Evolutionary conservation across 2,329 filamentous ascomycete genomes (phyloP), one percentile per base, ranked within the genome.

Genomic region (Mollisiaceae sp.): DNA sequence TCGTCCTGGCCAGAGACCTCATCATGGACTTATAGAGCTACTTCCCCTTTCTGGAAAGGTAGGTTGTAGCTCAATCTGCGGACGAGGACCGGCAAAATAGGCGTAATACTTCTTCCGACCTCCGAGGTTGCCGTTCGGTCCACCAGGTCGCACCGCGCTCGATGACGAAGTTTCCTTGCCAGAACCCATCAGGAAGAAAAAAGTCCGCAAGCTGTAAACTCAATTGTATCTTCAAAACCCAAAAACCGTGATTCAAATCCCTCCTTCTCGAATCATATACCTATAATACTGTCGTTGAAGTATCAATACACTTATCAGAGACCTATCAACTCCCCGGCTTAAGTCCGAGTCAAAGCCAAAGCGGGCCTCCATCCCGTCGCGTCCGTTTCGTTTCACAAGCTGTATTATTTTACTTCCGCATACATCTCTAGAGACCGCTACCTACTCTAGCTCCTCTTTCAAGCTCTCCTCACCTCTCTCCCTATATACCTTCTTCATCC

Each of bases 1-100:
- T 56, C 35, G 59, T 67, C 9, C 66, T 68, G n/a, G 69, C 22
- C 14, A 69, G 60, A 66, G 69, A 59, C 62, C 70, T 67, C 75
- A 76, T 76, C 2, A 27, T 69, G 52, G 47, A 65, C 11, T 22
- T 60, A 22, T 32, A 43, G 38, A 62, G 64, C 64, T 67, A 54
- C 8, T 67, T 68, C 24, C 65, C 66, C 47, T 56, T 59, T 27
- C 32, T 55, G 64, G 64, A 64, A 66, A 65, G 20, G 50, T n/a
- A 9, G 35, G 20, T 55, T 27, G 15, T 56, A 24, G 65, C 36
- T 38, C 52, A 22, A 69, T 65, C 65, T 69, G 55, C 57, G 62
- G 57, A 62, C 41, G 36, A 54, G 55, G n/a, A 43, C 38, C n/a
- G 41, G 35, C 39, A 56, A 65, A 63, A 60, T 67, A 65, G 63